Evolutionary conservation across 1,139 yeast genomes (phyloP), one percentile per base, ranked within the genome.

Genomic region (Pichia sp.): DNA sequence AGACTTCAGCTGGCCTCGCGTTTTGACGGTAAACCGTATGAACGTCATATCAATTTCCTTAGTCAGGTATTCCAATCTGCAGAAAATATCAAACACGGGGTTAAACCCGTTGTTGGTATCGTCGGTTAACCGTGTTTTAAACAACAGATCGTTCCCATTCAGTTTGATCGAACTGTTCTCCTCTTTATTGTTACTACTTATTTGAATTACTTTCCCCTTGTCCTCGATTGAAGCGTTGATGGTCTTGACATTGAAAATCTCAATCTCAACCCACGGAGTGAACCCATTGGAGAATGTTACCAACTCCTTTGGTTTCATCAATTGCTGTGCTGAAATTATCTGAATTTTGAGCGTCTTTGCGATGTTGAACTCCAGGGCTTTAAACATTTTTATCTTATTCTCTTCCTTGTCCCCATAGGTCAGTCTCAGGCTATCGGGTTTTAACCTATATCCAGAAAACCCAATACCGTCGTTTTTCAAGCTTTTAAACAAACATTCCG

Each of bases 301-400:
- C 29, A 68, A 55, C 11, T 69, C 77, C 41, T 67, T 67, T 0
- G 86, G 81, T 45, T 80, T 77, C 2, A 95, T 95, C 27, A 90
- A 67, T 58, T 87, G 87, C 60, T 87, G 96, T 0, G 86, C 97
- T 35, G 97, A 85, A 1, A 92, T 72, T 4, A 92, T 66, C 16
- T 69, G 70, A 27, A 87, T 59, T 1, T 60, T 55, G 27, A 72
- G 52, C 10, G 49, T 49, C 16, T 60, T 48, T 11, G 28, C 31
- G 7, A 16, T 51, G 40, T 29, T 51, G 42, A 32, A 57, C 33
- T 39, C 56, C 38, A 42, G 37, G 10, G 42, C 38, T 5, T 45
- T 40, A 9, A 47, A 39, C 26, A 47, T 49, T 8, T 44, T 33
- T 3, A 43, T 39, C 40, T 51, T 51, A 43, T 45, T n/a, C 45